Conservation (phyloP, 2,329 filamentous ascomycete genomes). For the Aspergillus unguis region DNA sequence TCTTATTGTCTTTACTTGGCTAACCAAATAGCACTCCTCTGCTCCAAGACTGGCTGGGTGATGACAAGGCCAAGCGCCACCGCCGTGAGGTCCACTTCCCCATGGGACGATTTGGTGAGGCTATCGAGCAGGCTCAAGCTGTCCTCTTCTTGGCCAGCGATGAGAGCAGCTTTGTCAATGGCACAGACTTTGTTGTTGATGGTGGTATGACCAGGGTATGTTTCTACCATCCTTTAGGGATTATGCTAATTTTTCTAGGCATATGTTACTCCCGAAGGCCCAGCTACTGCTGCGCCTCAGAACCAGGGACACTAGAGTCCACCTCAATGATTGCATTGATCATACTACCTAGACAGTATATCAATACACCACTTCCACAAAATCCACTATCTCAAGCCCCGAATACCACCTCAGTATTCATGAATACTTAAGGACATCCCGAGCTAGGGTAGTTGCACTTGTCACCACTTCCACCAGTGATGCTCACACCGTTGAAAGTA, state of each 20-base stretch:
- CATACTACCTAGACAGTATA: too few species aligned
- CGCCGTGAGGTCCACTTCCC: conserved; percentile 89
- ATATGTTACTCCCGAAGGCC: conserved; percentile 66
- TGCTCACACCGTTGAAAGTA: conserved; percentile 34
- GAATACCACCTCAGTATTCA: neutral
- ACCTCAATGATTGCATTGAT: too few species aligned
- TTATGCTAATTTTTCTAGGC: conserved; percentile 46
- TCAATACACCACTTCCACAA: too few species aligned
- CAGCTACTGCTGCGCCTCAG: conserved; percentile 52
- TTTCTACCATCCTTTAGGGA: neutral
- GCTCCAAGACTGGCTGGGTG: conserved; percentile 88
- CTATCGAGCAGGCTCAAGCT: conserved; percentile 87
- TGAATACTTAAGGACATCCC: conserved; percentile 9
- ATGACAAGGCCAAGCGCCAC: conserved; percentile 75
- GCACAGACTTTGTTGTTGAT: conserved; percentile 89
- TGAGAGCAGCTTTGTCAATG: conserved; percentile 86
- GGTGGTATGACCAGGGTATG: conserved; percentile 82
- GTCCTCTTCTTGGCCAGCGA: conserved; percentile 85
- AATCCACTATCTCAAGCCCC: neutral
- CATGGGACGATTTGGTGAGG: conserved; percentile 81
- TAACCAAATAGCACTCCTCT: conserved; percentile 64
- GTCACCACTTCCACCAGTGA: conserved; percentile 34
- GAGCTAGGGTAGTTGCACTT: conserved; percentile 23
- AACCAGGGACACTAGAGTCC: conserved; percentile 41
- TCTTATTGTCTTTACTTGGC: neutral